These are phyloP conservation scores for Penicillium egyptiacum DNA, from an alignment of 495 filamentous ascomycete species.

Conservation along the genomic window DNA sequence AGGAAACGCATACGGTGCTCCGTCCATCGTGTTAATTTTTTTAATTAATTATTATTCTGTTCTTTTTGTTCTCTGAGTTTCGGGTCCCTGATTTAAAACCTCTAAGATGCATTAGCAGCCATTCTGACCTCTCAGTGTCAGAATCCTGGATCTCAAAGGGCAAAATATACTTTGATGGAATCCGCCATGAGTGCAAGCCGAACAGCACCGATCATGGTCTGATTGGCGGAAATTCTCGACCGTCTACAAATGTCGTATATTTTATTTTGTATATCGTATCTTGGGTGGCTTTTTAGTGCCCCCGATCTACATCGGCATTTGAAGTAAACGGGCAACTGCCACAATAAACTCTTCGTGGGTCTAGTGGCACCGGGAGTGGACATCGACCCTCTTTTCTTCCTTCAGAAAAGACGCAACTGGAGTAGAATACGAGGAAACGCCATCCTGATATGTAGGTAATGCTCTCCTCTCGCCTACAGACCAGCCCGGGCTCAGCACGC, in stretches of 20 bases:
- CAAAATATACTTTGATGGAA: background rate
- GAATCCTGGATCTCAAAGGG: background rate
- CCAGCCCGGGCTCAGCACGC: background rate
- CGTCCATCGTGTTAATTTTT: background rate
- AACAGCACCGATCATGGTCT: conserved; percentile 6
- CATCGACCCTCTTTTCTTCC: background rate
- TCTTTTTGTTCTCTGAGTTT: conserved; percentile 2
- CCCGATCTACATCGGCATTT: background rate
- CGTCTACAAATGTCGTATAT: background rate
- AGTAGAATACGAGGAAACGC: background rate
- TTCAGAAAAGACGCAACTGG: background rate
- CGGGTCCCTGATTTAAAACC: background rate
- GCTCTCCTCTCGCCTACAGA: background rate
- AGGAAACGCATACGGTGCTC: background rate
- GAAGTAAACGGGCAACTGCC: background rate
- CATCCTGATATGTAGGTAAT: background rate
- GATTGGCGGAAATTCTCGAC: conserved; percentile 1
- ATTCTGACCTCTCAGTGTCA: background rate
- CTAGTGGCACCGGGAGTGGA: background rate
- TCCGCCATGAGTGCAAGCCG: background rate
- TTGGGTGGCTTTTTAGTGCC: background rate
- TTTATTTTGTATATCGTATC: background rate
- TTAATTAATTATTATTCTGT: background rate
- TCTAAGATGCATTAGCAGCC: background rate
- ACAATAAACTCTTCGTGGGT: background rate